Percentiles rank a stretch among this genome's conserved stretches.
Conservation (phyloP, 192 early-diverging fungal species). For the Irineochytrium annulatum region DNA sequence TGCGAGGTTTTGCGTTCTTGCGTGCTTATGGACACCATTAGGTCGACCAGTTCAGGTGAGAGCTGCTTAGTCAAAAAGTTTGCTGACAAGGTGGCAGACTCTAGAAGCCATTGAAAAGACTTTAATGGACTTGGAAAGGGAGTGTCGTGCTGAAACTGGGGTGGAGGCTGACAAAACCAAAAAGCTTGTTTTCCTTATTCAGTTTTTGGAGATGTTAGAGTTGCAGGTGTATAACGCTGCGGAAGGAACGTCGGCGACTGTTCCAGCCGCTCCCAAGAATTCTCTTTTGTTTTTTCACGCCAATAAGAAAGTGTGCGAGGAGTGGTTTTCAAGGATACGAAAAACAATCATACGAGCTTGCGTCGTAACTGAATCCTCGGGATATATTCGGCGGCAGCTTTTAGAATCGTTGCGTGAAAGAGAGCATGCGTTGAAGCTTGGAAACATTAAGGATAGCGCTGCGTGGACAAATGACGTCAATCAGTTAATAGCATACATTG, state of each 20-base stretch:
- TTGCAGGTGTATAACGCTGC: conserved; percentile 64
- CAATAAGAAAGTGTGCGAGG: conserved; percentile 69
- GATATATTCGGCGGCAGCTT: background rate
- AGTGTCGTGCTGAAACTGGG: background rate
- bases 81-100: no score
- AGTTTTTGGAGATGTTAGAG: conserved; percentile 49
- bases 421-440: background rate
- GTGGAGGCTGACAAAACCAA: background rate
- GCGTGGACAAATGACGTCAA: no score
- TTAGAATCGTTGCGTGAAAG: background rate
- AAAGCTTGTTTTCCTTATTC: background rate
- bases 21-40: conserved; percentile 68
- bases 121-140: conserved; percentile 5
- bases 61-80: conserved; percentile 3
- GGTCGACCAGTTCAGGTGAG: conserved; percentile 63
- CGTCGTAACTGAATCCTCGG: background rate
- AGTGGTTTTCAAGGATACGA: conserved; percentile 71
- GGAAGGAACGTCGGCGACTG: conserved; percentile 49
- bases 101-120: conserved; percentile 33
- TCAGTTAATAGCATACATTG: no score
- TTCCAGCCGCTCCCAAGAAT: conserved; percentile 59
- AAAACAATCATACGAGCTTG: conserved; percentile 36
- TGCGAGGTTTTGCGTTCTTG: conserved; percentile 67
- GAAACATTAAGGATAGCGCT: background rate
- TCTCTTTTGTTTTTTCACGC: conserved; percentile 67